Evolutionary conservation across 148 eudicot species (phyloP).

Genomic region (Rhododendron ovatum): DNA sequence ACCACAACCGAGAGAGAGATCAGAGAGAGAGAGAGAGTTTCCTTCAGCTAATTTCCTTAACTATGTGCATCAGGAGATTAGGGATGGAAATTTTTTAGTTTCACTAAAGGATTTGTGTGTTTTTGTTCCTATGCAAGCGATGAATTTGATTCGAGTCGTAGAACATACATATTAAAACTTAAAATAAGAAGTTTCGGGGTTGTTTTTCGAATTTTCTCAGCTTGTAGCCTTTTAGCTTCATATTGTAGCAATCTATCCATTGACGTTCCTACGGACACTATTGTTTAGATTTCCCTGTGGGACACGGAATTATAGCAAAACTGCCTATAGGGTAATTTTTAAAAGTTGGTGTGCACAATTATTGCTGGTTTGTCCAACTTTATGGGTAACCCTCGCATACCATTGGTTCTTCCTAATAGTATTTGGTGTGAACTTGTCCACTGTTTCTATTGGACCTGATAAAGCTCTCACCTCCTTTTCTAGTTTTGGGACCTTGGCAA

Average conservation of each 20-base stretch:
- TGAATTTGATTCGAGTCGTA: neutral
- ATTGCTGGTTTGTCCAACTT: neutral
- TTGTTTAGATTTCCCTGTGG: neutral
- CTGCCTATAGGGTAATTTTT: neutral
- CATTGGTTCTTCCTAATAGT: neutral
- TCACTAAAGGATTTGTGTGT: neutral
- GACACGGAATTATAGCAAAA: neutral
- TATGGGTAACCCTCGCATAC: neutral
- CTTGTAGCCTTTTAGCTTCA: neutral
- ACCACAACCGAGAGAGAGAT: neutral
- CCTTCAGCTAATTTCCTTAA: neutral
- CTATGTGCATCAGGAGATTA: neutral
- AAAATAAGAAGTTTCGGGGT: neutral
- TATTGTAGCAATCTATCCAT: neutral
- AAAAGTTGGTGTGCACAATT: neutral
- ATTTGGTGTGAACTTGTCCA: neutral
- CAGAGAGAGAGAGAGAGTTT: neutral
- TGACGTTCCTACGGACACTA: neutral
- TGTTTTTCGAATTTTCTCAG: neutral
- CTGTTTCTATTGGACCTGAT: neutral
- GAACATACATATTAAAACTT: neutral
- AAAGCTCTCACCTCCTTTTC: neutral
- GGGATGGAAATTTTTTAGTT: too few relatives aligned
- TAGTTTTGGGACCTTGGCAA: neutral
- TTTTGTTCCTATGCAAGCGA: neutral